These are phyloP conservation scores for Fusarium chuoi DNA, from an alignment of 2,329 filamentous ascomycete genomes.

Conservation along the genomic window DNA sequence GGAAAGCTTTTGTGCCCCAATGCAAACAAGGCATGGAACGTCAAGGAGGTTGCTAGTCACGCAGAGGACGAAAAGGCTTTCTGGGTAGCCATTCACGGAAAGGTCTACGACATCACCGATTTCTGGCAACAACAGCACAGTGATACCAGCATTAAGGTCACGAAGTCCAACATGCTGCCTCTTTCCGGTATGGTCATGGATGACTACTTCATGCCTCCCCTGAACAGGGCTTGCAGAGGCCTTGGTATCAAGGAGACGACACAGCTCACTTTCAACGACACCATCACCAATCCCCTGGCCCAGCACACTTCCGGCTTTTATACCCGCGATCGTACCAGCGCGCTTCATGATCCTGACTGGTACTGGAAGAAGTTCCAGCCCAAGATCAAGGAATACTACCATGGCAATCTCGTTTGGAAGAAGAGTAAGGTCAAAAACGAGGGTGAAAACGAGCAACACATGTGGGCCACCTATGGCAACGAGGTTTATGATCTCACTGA, in stretches of 20 bases:
- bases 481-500: conserved; percentile 90
- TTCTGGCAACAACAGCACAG: conserved; percentile 90
- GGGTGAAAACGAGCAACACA: conserved; percentile 73
- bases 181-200: conserved; percentile 84
- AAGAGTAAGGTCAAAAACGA: conserved; percentile 67
- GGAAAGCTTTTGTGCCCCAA: conserved; percentile 90
- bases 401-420: conserved; percentile 84
- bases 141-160: conserved; percentile 72
- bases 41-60: conserved; percentile 74
- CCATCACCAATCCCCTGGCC: conserved; percentile 61
- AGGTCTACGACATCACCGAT: conserved; percentile 90
- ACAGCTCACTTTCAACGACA: conserved; percentile 72
- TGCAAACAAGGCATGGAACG: conserved; percentile 87
- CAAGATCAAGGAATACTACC: conserved; percentile 84
- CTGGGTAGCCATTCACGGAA: conserved; percentile 87
- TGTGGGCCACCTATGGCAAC: conserved; percentile 83
- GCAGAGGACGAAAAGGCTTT: conserved; percentile 82
- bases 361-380: conserved; percentile 80
- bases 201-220: conserved; percentile 84
- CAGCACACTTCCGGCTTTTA: conserved; percentile 76
- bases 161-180: conserved; percentile 73
- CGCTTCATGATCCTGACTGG: conserved; percentile 75
- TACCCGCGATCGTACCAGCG: conserved; percentile 64
- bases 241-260: conserved; percentile 71
- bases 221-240: conserved; percentile 78